Conservation (phyloP, 257 asterid species). For the Solanum arcanum region DNA sequence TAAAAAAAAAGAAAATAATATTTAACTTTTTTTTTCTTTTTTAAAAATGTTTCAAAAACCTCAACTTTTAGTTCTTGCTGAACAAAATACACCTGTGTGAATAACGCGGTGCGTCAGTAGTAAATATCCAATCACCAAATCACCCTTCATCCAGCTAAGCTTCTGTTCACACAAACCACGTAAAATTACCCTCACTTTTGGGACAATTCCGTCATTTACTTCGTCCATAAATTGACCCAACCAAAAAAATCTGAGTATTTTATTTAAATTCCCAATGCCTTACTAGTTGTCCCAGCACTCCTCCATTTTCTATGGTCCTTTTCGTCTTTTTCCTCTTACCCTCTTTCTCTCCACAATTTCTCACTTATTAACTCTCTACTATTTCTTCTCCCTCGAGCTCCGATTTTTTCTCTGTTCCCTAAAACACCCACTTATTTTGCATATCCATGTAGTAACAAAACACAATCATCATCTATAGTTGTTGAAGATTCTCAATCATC, state of each 20-base stretch:
- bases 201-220: not conserved
- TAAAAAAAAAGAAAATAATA: no score
- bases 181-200: not conserved
- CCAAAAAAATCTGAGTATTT: not conserved
- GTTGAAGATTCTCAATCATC: not conserved
- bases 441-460: not conserved
- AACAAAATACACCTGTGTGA: not conserved
- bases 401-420: not conserved
- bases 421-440: not conserved
- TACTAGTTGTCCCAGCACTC: not conserved
- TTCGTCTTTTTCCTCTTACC: not conserved
- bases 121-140: not conserved
- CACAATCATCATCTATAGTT: not conserved
- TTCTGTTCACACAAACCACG: not conserved
- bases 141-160: not conserved
- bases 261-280: slow-evolving; percentile 16
- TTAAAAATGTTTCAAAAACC: not conserved
- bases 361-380: not conserved
- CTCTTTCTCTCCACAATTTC: not conserved
- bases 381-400: not conserved
- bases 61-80: not conserved
- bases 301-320: not conserved
- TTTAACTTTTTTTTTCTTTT: no score
- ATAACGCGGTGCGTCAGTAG: not conserved
- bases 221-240: not conserved